These are phyloP conservation scores for Scheffersomyces parashehatae DNA, from an alignment of 1,139 yeast species.

Conservation along the genomic window DNA sequence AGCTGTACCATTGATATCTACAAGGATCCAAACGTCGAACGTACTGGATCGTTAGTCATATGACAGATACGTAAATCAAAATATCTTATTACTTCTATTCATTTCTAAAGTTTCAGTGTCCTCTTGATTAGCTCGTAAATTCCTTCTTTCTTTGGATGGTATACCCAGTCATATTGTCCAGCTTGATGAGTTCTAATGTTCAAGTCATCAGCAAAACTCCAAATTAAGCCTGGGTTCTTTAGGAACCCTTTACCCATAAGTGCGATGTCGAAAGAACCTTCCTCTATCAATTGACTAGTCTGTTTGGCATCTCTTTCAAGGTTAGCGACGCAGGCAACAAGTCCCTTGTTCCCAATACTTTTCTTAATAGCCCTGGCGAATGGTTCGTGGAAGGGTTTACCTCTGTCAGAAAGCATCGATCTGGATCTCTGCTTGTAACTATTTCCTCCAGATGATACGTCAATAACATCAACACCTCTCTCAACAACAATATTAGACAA, in stretches of 20 bases:
- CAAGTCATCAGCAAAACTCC: slow-evolving; percentile 51
- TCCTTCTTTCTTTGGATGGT: slow-evolving; percentile 1
- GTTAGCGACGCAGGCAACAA: slow-evolving; percentile 51
- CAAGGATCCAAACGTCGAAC: no score
- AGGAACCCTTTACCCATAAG: slow-evolving; percentile 48
- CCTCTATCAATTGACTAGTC: slow-evolving; percentile 42
- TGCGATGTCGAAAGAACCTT: slow-evolving; percentile 46
- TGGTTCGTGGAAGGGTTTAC: slow-evolving; percentile 27
- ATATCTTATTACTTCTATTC: no score
- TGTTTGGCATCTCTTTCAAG: slow-evolving; percentile 30
- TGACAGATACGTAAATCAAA: no score
- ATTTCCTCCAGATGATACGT: slow-evolving; percentile 58
- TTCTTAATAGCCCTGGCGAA: slow-evolving; percentile 44
- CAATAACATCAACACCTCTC: slow-evolving; percentile 53
- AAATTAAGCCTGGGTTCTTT: slow-evolving; percentile 49
- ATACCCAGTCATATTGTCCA: slow-evolving; percentile 35
- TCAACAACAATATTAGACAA: slow-evolving; percentile 41
- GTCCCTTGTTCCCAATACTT: slow-evolving; percentile 40
- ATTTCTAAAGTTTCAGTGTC: not conserved
- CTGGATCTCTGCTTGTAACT: slow-evolving; percentile 31
- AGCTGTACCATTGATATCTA: no score
- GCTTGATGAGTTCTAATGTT: slow-evolving; percentile 41
- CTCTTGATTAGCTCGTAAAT: slow-evolving; percentile 7
- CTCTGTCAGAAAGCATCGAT: not conserved
- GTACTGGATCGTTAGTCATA: no score